A percentile compares a stretch with the other conserved stretches of the same genome.
Evolutionary conservation across 2,329 filamentous ascomycete genomes (phyloP).

Genomic region (Alternaria novae-zelandiae): DNA sequence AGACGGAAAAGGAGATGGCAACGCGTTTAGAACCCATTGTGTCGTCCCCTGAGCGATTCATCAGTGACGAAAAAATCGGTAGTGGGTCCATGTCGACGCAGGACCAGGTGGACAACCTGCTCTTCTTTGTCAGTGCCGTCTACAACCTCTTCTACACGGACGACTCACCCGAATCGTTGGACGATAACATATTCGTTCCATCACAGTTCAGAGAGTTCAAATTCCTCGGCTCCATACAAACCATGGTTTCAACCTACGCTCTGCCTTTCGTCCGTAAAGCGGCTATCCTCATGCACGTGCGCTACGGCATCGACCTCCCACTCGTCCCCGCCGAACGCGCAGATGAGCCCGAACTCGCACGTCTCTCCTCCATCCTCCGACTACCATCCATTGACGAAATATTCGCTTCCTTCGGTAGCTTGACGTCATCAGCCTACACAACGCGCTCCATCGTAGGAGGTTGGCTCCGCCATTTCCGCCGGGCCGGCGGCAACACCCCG

Average conservation of each 20-base stretch:
- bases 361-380: conserved; percentile 76
- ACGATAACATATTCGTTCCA: conserved; percentile 33
- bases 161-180: conserved; percentile 29
- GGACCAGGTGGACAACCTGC: conserved; percentile 40
- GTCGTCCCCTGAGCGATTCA: conserved; percentile 29
- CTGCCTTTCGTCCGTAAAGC: conserved; percentile 89
- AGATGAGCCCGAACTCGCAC: conserved; percentile 78
- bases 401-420: conserved; percentile 63
- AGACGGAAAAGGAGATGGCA: conserved; percentile 5
- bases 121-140: conserved; percentile 42
- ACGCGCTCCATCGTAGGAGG: conserved; percentile 63
- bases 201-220: conserved; percentile 34
- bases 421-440: conserved; percentile 34
- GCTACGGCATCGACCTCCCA: conserved; percentile 87
- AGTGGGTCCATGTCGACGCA: conserved; percentile 22
- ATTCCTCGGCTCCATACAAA: conserved; percentile 46
- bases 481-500: conserved; percentile 48
- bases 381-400: conserved; percentile 82
- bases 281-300: conserved; percentile 82
- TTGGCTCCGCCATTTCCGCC: conserved; percentile 74
- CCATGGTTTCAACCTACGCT: conserved; percentile 76
- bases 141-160: conserved; percentile 36
- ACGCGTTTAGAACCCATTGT: conserved; percentile 8
- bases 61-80: conserved; percentile 34
- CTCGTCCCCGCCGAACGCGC: conserved; percentile 62